phyloP scores from a whole-genome alignment of 305 asterid genomes.

The Fraxinus floribunda region DNA sequence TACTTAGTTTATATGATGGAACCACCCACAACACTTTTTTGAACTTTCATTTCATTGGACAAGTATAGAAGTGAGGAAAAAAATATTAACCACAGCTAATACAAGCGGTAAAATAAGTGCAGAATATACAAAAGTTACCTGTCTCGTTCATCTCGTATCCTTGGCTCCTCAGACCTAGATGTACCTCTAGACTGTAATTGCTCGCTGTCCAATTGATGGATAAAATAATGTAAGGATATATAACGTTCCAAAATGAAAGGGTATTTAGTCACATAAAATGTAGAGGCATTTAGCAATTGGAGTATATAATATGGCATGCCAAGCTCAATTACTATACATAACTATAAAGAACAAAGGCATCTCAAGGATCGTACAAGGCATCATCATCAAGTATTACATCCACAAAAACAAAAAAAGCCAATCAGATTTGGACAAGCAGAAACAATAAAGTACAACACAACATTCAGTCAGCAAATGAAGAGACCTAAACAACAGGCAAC shows the following conservation, averaged over 20 bases:
- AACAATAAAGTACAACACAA: not conserved
- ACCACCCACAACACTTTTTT: not conserved
- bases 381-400: not conserved
- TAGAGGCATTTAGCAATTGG: not conserved
- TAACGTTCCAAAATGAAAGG: not conserved
- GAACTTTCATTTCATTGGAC: not conserved
- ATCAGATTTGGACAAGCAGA: not conserved
- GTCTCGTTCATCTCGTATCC: constrained; percentile 67
- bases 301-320: not conserved
- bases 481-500: not conserved
- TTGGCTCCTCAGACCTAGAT: constrained; percentile 92
- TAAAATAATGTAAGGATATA: not conserved
- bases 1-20: not conserved
- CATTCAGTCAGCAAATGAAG: not conserved
- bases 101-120: not conserved
- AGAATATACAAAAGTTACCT: constrained; percentile 37
- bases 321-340: not conserved
- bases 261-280: not conserved
- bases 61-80: not conserved
- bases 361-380: not conserved
- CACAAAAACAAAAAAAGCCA: not conserved
- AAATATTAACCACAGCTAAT: not conserved
- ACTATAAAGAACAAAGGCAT: not conserved
- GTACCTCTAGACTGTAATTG: constrained; percentile 73
- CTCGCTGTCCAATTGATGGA: constrained; percentile 51